Evolutionary conservation across 192 early-diverging fungal species (phyloP).

Genomic region (Gorgonomyces haynaldii): DNA sequence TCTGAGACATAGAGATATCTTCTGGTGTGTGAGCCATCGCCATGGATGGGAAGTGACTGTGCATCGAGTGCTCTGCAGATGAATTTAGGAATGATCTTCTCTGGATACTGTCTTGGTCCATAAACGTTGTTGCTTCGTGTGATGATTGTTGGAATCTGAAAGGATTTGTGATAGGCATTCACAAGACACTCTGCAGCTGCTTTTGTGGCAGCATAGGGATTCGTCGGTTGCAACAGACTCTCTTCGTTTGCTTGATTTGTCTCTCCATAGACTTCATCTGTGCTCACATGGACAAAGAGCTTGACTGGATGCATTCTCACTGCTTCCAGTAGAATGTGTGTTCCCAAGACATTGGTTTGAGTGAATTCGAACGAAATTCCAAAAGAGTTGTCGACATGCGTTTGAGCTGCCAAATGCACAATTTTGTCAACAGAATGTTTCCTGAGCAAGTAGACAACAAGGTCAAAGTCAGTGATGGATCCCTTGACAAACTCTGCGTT

Average conservation of each 20-base stretch:
- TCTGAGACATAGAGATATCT: constrained; percentile 67
- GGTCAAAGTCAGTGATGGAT: constrained; percentile 53
- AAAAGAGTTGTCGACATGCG: constrained; percentile 78
- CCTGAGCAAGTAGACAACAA: constrained; percentile 47
- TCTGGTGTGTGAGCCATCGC: constrained; percentile 57
- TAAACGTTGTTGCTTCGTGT: constrained; percentile 73
- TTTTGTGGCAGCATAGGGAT: constrained; percentile 78
- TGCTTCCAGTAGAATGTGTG: constrained; percentile 68
- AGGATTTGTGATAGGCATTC: constrained; percentile 64
- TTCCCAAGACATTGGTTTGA: constrained; percentile 66
- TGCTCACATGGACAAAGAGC: constrained; percentile 65
- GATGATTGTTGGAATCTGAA: constrained; percentile 64
- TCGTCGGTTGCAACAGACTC: constrained; percentile 53
- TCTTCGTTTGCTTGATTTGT: constrained; percentile 49
- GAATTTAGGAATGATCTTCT: constrained; percentile 78
- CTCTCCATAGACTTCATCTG: constrained; percentile 78
- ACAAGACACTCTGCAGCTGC: constrained; percentile 72
- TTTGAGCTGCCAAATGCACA: constrained; percentile 70
- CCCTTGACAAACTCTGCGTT: constrained; percentile 62
- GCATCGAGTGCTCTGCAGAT: constrained; percentile 48
- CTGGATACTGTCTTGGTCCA: constrained; percentile 71
- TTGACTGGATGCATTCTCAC: constrained; percentile 38
- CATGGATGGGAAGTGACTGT: constrained; percentile 60
- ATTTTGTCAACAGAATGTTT: constrained; percentile 62
- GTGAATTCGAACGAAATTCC: constrained; percentile 72